Evolutionary conservation across 768 basidiomycete genomes (phyloP), one percentile per base, ranked within the genome.

Genomic region (Rhodocollybia butyracea): DNA sequence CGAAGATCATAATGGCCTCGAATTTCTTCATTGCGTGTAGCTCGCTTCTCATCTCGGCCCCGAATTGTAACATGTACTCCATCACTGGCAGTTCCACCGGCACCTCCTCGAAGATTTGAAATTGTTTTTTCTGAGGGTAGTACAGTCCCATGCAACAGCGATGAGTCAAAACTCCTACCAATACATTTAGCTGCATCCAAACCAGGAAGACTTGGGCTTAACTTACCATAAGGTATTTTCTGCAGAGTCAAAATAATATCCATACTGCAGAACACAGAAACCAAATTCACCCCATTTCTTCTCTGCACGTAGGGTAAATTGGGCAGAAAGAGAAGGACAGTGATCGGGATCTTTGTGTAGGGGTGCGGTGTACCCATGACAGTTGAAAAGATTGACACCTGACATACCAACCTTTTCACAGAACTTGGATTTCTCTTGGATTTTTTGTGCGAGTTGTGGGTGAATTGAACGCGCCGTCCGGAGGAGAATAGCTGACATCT

Each of bases 141-240:
- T 29, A 54, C 30, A 7, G 52, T 54, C 13, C 52, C 52, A 45
- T 54, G 52, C 3, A 54, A 29, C 5, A 27, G 17, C 1, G 5
- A 31, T 1, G 52, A 34, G 17, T 43, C 15, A 15, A 54, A 54
- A 43, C 22, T 27, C 52, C 52, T 54, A 22, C 8, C 4, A 54
- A 54, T n/a, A 15, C n/a, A 43, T 17, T 19, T 29, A 2, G 15
- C 11, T 41, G 13, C 11, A 24, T 12, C 5, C 26, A 13, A 24
- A 2, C 6, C 11, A n/a, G 42, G 17, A 26, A 42, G 21, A 48
- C 10, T 43, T 7, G 34, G n/a, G n/a, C 22, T 43, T 17, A 19
- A 32, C 41, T 41, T 4, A 54, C 53, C 53, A 46, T 21, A 54
- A 27, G 15, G 22, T 54, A 32, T 54, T 54, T 30, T 12, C 17